Conservation (phyloP, 1,139 yeast genomes). For the Meyerozyma guilliermondii region DNA sequence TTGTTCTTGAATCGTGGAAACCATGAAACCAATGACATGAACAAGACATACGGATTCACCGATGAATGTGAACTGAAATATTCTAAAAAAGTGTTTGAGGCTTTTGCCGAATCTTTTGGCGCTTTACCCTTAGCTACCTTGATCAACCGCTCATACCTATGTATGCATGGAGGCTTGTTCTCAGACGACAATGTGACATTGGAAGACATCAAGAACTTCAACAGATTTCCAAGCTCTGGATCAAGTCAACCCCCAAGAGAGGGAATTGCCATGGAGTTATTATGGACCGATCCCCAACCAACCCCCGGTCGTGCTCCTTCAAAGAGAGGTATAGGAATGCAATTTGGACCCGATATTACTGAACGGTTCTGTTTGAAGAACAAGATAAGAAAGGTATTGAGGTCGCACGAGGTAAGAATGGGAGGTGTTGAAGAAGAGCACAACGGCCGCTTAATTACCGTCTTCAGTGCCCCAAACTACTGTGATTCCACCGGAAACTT, state of each 20-base stretch:
- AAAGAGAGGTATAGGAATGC: conserved; percentile 92
- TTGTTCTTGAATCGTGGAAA: conserved; percentile 87
- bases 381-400: conserved; percentile 69
- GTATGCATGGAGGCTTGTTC: conserved; percentile 95
- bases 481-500: conserved; percentile 88
- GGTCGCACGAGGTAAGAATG: conserved; percentile 95
- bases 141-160: conserved; percentile 70
- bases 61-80: conserved; percentile 94
- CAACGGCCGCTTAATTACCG: conserved; percentile 78
- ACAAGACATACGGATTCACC: conserved; percentile 91
- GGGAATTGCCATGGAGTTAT: conserved; percentile 91
- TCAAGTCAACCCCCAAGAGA: conserved; percentile 81
- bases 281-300: conserved; percentile 96
- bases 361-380: conserved; percentile 69
- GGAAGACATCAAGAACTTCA: conserved; percentile 66
- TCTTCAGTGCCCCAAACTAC: conserved; percentile 95
- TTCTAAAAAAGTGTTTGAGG: conserved; percentile 73
- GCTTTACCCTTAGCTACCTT: conserved; percentile 83
- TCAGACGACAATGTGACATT: conserved; percentile 69
- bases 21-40: conserved; percentile 97
- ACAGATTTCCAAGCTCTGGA: conserved; percentile 56
- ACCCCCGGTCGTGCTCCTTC: conserved; percentile 78
- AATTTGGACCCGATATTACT: conserved; percentile 96
- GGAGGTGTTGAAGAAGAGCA: conserved; percentile 88
- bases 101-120: conserved; percentile 84